A percentile compares a stretch with the other conserved stretches of the same genome.
Evolutionary conservation across 2,329 filamentous ascomycete species (phyloP).

Genomic region (Ascochyta clinopodiicola): DNA sequence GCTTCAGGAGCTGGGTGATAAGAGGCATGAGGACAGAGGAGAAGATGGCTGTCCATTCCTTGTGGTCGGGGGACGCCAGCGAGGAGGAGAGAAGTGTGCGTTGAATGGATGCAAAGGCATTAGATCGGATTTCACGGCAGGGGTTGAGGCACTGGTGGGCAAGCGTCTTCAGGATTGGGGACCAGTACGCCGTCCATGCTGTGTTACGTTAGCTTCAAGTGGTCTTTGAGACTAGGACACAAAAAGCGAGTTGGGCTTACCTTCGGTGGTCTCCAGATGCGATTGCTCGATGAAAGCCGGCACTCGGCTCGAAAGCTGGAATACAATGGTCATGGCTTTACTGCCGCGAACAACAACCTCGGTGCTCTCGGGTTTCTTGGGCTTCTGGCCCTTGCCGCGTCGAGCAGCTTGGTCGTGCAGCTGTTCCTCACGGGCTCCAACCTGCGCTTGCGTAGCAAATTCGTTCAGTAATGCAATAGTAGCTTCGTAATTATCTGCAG

Average conservation of each 20-base stretch:
- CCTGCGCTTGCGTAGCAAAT: constrained; percentile 82
- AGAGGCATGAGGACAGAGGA: constrained; percentile 91
- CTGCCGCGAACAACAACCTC: constrained; percentile 78
- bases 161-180: constrained; percentile 88
- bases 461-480: constrained; percentile 84
- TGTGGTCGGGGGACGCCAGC: constrained; percentile 80
- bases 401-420: constrained; percentile 64
- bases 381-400: constrained; percentile 59
- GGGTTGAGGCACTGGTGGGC: constrained; percentile 93
- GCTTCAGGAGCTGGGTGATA: constrained; percentile 85
- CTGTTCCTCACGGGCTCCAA: constrained; percentile 74
- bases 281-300: constrained; percentile 90
- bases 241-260: constrained; percentile 52
- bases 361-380: constrained; percentile 66
- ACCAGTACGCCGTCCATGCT: constrained; percentile 99
- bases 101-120: constrained; percentile 86
- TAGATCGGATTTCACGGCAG: constrained; percentile 87
- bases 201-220: not conserved
- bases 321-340: constrained; percentile 81
- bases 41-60: constrained; percentile 96
- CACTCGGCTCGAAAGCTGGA: constrained; percentile 80
- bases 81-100: constrained; percentile 84
- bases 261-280: constrained; percentile 85
- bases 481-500: constrained; percentile 94
- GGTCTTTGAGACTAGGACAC: not conserved